Conservation (phyloP, 345 rosid genomes). For the Eucalyptus erythrocorys region DNA sequence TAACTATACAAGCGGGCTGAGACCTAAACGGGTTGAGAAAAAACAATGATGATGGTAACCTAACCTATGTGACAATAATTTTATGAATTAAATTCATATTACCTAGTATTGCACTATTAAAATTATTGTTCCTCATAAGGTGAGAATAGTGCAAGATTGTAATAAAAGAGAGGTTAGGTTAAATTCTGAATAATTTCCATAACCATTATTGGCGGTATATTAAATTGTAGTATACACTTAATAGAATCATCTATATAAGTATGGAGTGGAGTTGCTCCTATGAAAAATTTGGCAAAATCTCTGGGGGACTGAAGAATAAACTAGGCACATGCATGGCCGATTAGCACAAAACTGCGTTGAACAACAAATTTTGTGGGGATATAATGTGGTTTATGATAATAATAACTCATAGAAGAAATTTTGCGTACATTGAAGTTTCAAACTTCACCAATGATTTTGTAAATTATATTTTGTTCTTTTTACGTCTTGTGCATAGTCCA, state of each 20-base stretch:
- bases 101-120: not conserved
- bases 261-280: not conserved
- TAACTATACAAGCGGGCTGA: not conserved
- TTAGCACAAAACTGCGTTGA: accelerated
- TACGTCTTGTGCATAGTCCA: not conserved
- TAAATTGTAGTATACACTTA: too few relatives aligned
- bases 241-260: not conserved
- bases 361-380: not conserved
- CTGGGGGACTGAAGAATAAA: not conserved
- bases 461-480: not conserved
- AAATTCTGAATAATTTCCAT: not conserved
- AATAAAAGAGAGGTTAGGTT: not conserved
- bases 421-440: not conserved
- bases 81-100: too few relatives aligned
- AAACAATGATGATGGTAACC: not conserved
- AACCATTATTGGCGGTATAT: not conserved
- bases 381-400: not conserved
- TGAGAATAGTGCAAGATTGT: not conserved
- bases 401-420: not conserved
- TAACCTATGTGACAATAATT: not conserved
- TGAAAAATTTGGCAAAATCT: not conserved
- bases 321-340: not conserved
- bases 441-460: not conserved
- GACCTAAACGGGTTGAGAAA: not conserved
- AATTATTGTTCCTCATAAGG: too few relatives aligned